Evolutionary conservation across 179 eudicot species (phyloP), one percentile per base, ranked within the genome.

Genomic region (Vitellaria paradoxa): DNA sequence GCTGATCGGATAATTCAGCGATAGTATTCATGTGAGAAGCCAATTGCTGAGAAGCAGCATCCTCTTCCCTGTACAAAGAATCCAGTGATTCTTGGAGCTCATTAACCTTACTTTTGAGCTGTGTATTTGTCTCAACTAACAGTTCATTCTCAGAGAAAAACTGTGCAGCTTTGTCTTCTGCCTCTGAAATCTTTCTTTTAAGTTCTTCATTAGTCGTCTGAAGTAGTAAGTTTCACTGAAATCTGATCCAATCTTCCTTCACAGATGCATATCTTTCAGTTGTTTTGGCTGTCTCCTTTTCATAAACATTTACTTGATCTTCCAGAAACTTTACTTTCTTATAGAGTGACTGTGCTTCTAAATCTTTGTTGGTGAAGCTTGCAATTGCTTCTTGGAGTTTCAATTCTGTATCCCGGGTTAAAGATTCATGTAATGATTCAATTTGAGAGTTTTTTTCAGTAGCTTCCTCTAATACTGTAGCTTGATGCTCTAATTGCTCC

Each of bases 21-120:
- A 96, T 88, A 60, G 90, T 89, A 76, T 75, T 88, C 84, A 84
- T 63, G 78, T 94, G 97, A 80, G 92, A 87, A 84, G 85, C 93
- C 72, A 96, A 85, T 80, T 91, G 87, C 75, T 85, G 77, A 73
- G 84, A 77, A 70, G 87, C 63, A 24, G 77, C 79, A 83, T 95
- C 97, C 88, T 86, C 90, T 70, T 91, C 97, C 59, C 84, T 79
- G 79, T 75, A 60, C 55, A 77, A 81, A 47, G 85, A 74, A 65
- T 79, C 81, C 62, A 92, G 76, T 68, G 81, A 80, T 65, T 83
- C 88, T 65, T 91, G 87, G 68, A 95, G 90, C 71, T 93, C 97
- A 79, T 82, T 85, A 69, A 90, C 81, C 82, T 89, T 88, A 80
- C 50, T 82, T 81, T 87, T 89, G 66, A 94, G 87, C 79, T 92